Base-by-base conservation (phyloP, 1,284 basidiomycete genomes). In the Fomitopsis pinicola region DNA sequence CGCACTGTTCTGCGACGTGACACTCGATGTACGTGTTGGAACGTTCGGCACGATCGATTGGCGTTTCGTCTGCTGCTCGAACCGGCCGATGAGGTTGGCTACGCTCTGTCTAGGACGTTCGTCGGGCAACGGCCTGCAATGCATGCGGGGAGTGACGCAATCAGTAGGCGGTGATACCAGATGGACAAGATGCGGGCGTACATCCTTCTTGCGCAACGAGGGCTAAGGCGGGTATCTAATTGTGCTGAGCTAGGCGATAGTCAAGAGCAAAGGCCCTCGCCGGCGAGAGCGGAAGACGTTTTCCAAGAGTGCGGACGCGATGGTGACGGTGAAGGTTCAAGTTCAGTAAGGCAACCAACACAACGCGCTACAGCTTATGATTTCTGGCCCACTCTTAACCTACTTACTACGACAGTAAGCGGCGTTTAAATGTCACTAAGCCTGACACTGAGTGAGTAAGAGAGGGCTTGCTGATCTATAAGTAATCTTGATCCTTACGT, bases 41-140 rank as follows among this genome's bases (percentile, higher is more conserved):
- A 71, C 62, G 45, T 67, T 66, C 26, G 77, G 70, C 5, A 73
- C 65, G 9, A 69, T 55, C 5, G 82, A 75, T 63, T 82, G 80
- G 53, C 84, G 82, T 73, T 91, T 91, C 61, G 79, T 84, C 75
- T 90, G 87, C 69, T 84, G 87, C 72, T 92, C 90, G 67, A 92
- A 92, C 62, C 88, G 83, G 53, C 89, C 90, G 69, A 92, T 92
- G 75, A 92, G 86, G 71, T 91, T 92, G 63, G 90, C 90, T 58
- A 92, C 91, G 69, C 87, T 90, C 71, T 82, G 82, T 64, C 91
- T 86, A 57, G 90, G 90, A 70, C 87, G 83, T 77, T 92, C 90
- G 80, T 92, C 91, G 73, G 90, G 90, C 63, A 91, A 76, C 59
- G 88, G 86, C 90, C 91, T 91, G 62, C 52, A 38, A n/a, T 42